Conservation (phyloP, 2,329 filamentous ascomycete species). For the Stemphylium vesicarium region DNA sequence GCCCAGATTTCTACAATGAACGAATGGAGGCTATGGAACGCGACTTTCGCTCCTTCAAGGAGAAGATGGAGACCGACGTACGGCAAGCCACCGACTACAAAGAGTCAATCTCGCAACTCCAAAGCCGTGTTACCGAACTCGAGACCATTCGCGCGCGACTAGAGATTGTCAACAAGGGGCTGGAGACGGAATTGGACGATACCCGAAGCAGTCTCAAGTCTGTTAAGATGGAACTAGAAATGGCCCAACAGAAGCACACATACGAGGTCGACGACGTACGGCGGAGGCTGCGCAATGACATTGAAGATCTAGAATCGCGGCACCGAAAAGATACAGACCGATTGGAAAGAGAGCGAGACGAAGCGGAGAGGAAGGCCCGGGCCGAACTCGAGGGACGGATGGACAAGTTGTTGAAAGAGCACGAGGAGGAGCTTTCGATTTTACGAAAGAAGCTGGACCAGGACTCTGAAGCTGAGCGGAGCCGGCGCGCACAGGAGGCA, state of each 20-base stretch:
- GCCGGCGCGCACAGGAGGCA: conserved; percentile 65
- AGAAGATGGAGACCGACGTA: conserved; percentile 73
- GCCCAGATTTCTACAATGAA: conserved; percentile 78
- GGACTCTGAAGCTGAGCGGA: conserved; percentile 71
- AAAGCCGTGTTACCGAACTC: conserved; percentile 68
- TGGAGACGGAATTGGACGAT: conserved; percentile 73
- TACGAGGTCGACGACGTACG: conserved; percentile 60
- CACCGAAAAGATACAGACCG: conserved; percentile 65
- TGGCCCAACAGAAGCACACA: conserved; percentile 59
- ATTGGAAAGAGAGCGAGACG: conserved; percentile 58
- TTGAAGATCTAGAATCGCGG: conserved; percentile 62
- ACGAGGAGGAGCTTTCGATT: conserved; percentile 72
- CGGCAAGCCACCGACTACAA: conserved; percentile 73
- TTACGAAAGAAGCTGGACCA: conserved; percentile 67
- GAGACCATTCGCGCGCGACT: conserved; percentile 61
- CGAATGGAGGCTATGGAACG: conserved; percentile 76
- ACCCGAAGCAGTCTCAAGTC: conserved; percentile 60
- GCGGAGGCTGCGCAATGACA: conserved; percentile 61
- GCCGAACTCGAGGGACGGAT: conserved; percentile 60
- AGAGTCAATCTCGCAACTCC: conserved; percentile 75
- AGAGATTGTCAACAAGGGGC: conserved; percentile 57
- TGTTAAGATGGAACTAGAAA: conserved; percentile 58
- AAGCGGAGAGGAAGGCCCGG: conserved; percentile 52
- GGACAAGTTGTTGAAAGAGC: conserved; percentile 64
- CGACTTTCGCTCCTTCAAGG: conserved; percentile 74